Base-by-base conservation (phyloP, 768 basidiomycete species). In the Pulveroboletus sp. region DNA sequence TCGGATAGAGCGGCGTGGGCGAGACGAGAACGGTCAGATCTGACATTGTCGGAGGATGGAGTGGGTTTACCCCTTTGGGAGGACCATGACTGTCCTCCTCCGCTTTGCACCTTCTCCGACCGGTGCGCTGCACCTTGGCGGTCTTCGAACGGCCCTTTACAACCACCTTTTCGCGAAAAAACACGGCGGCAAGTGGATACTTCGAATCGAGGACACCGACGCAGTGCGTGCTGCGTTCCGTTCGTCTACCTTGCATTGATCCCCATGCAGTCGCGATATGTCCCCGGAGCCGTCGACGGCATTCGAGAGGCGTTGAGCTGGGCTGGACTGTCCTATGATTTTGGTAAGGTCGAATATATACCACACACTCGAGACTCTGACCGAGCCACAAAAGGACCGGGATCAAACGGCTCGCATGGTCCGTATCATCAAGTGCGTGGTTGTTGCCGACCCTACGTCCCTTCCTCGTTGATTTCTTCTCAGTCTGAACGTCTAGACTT, bases 91-190 rank as follows among this genome's bases (percentile, higher is more conserved):
- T 75, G 77, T 76, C 11, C 73, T 93, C 16, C 68, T 98, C 14
- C 85, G 96, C 14, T 98, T 99, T 67, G 96, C 95, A 3, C 96
- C 96, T 1, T 98, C 96, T 1, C 96, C 96, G 1, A 99, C 96
- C 0, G 96, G 96, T 2, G 79, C 86, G 27, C 73, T 98, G 5
- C 96, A 99, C 67, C 82, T 99, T 2, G 96, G 96, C 1, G 96
- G 96, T 1, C 80, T 99, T 13, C 74, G 96, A 16, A 98, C 94
- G 47, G 96, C 94, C 0, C 72, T 99, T 2, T 95, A 93, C 69
- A 98, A 98, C 61, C 80, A 96, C 61, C 68, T 97, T 0, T 84
- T 86, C 48, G 89, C 95, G 9, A 78, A 77, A 59, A 91, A 89
- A 65, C 73, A 80, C 13, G 83, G 81, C 3, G 96, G 95, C 2